phyloP scores from a whole-genome alignment of 2,329 filamentous ascomycete genomes.

The Fusarium buxicola region DNA sequence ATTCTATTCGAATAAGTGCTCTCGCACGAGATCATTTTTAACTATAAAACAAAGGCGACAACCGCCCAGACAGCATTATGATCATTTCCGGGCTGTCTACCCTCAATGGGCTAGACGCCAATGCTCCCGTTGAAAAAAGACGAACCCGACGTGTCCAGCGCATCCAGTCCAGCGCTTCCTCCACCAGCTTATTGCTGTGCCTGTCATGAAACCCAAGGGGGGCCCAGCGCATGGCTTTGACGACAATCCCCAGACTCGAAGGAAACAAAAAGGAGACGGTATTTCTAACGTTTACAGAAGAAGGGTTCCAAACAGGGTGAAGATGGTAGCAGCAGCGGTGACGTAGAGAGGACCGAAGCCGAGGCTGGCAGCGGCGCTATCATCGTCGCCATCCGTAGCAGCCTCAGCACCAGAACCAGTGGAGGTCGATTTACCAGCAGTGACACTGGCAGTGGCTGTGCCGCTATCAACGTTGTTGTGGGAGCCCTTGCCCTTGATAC shows the following conservation, averaged over 20 bases:
- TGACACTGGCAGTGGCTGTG: constrained; percentile 58
- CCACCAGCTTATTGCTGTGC: constrained; percentile 28
- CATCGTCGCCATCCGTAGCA: constrained; percentile 41
- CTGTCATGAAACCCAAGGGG: constrained; percentile 39
- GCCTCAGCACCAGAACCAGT: constrained; percentile 35
- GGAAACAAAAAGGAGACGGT: constrained; percentile 24
- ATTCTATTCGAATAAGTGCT: constrained; percentile 41
- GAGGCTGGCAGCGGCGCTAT: constrained; percentile 48
- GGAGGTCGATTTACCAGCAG: constrained; percentile 47
- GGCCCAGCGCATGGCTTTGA: constrained; percentile 10
- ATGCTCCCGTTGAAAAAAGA: constrained; percentile 44
- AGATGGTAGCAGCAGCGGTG: constrained; percentile 51
- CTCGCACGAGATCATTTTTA: constrained; percentile 29
- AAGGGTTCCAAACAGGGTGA: constrained; percentile 55
- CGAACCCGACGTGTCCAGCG: constrained; percentile 39
- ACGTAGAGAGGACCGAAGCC: constrained; percentile 51
- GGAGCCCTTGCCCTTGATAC: constrained; percentile 64
- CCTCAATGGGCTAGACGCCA: constrained; percentile 43
- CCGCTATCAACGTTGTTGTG: constrained; percentile 62
- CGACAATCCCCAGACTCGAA: constrained; percentile 24
- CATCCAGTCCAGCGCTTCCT: constrained; percentile 38
- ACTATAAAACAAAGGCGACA: constrained; percentile 41
- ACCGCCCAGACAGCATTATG: constrained; percentile 47
- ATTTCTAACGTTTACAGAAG: constrained; percentile 50
- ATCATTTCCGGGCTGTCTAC: constrained; percentile 43